Base-by-base conservation (phyloP, 2,329 filamentous ascomycete genomes). In the Nakataea oryzae region DNA sequence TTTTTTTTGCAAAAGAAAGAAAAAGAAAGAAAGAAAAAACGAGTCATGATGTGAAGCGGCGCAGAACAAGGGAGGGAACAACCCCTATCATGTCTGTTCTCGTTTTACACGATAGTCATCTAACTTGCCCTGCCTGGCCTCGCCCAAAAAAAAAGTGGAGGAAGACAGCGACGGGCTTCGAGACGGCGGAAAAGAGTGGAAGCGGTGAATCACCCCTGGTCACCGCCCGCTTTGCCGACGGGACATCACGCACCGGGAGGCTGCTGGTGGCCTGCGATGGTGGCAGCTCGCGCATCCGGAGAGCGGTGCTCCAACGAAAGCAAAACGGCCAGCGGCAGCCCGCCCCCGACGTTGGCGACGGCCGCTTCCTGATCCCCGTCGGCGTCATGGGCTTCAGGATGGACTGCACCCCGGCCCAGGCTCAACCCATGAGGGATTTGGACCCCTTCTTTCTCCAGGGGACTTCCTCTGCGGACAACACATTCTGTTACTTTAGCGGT, bases 401-500 rank as follows among this genome's bases (percentile, higher is more conserved):
- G 0, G 68, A 74, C 60, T 70, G 79, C 64, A 74, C 71, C 1
- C 68, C 74, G 27, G 69, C 73, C 65, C 66, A 75, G 72, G 70
- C 67, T 73, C 65, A 68, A 71, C 66, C 73, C 9, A 70, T 81
- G 11, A 72, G 75, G n/a, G 73, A 71, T 0, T 75, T 84, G 26
- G 81, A 85, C 63, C 81, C 81, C 0, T 74, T 80, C 54, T 77
- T 84, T 28, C 81, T 85, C 66, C 79, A 83, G 62, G 81, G 79
- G 3, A 76, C 77, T 0, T 76, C 83, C 50, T 81, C 82, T 0
- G 70, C 74, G 29, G 79, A 81, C 4, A 75, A 81, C 55, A 75
- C 76, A 0, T 85, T 80, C 67, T 68, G 82, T 24, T 86, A 80
- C 66, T 78, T 83, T 62, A 82, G 80, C 60, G 71, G 79, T 81